Evolutionary conservation across 163 green algal genomes (phyloP), one percentile per base, ranked within the genome.

Genomic region (Chlamydomonas reinhardtii): DNA sequence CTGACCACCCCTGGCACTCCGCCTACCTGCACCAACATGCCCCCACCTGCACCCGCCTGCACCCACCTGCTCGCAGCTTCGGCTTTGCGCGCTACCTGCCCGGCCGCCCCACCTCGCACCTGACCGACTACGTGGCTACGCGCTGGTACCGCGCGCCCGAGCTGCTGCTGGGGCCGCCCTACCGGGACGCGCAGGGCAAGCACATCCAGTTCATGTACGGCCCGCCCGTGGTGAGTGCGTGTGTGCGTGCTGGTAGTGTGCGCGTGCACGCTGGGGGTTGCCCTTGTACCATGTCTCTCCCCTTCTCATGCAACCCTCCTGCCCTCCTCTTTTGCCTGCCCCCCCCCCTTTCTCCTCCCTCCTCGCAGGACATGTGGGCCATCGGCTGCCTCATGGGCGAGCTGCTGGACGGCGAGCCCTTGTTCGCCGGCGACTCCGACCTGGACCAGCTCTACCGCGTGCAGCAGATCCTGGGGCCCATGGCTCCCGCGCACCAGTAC

Each of bases 361-460:
- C 8, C 39, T 48, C 66, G 4, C 68, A 85, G 79, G 94, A 96
- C 82, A 93, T 95, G 91, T 96, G 94, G 94, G 92, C 92, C 25
- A 89, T 95, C 39, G 94, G 92, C 29, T 94, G 92, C 91, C 88
- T 96, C 59, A 94, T 96, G 92, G 91, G 89, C 11, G 94, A 96
- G 90, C 88, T 96, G 25, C 89, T 94, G 62, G 85, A 93, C 64
- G 95, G 95, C 19, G 78, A 94, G 76, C 93, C 95, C 14, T 87
- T 97, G 12, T 97, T 97, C 71, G 84, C 92, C 2, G 94, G 94
- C 19, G 91, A 93, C 79, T 93, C 76, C 32, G 95, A 98, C 87
- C 91, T 97, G 20, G 93, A 95, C 74, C 93, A 95, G 90, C 75
- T 96, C 80, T 94, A 93, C 87, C 79, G 82, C 32, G 78, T 91